phyloP scores from a whole-genome alignment of 257 asterid species.

The Solanum dulcamara region DNA sequence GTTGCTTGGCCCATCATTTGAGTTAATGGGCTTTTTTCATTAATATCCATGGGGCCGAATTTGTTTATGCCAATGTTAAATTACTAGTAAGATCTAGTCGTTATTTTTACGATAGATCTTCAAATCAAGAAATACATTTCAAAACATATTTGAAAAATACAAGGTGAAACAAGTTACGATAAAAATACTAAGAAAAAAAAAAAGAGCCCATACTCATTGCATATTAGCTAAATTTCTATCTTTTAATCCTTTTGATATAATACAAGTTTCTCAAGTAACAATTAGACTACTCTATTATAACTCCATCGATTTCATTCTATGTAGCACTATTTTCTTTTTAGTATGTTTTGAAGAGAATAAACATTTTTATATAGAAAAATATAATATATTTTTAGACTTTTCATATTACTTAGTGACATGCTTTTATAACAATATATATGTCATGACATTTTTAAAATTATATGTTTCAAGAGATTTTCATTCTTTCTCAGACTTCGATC shows the following conservation, averaged over 20 bases:
- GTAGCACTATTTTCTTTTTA: neutral
- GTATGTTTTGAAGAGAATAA: neutral
- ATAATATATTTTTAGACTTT: too few relatives aligned
- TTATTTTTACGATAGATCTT: fast-evolving
- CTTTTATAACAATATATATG: neutral
- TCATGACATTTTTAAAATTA: neutral
- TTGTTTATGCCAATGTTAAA: neutral
- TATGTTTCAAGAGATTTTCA: neutral
- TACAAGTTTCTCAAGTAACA: neutral
- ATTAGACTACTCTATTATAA: neutral
- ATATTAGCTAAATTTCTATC: neutral
- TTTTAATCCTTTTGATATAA: neutral
- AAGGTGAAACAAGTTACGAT: neutral
- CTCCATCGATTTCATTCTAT: neutral
- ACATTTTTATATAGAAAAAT: neutral
- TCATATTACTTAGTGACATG: neutral
- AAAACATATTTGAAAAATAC: neutral
- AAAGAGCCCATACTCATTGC: too few relatives aligned
- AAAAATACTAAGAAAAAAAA: too few relatives aligned
- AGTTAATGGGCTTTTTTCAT: neutral
- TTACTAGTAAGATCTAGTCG: too few relatives aligned
- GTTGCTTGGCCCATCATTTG: neutral
- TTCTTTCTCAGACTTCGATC: neutral
- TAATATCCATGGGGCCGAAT: neutral
- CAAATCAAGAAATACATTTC: fast-evolving